Conservation (phyloP, 2,329 filamentous ascomycete genomes). For the Aspergillus floridensis region DNA sequence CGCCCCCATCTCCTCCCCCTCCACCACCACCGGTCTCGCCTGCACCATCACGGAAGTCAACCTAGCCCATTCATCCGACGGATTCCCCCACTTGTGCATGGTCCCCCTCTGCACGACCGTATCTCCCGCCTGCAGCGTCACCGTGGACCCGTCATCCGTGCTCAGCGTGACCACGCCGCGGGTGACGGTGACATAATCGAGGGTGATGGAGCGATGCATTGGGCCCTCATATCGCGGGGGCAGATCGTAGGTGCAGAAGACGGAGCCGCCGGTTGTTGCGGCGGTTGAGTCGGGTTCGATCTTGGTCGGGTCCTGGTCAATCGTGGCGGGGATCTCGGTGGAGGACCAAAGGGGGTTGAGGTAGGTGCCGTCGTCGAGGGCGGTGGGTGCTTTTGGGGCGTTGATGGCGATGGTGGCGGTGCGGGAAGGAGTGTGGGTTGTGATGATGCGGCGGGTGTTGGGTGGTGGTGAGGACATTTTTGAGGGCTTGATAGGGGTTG, state of each 20-base stretch:
- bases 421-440: not conserved
- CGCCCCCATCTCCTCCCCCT: not conserved
- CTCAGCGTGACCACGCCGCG: not conserved
- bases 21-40: not conserved
- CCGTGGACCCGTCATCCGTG: conserved; percentile 1
- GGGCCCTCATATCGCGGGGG: not conserved
- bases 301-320: not conserved
- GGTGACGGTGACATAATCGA: conserved; percentile 4
- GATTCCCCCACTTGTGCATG: conserved; percentile 10
- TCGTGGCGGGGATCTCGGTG: not conserved
- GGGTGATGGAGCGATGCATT: conserved; percentile 5
- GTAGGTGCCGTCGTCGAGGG: not conserved
- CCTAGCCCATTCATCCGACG: conserved; percentile 1
- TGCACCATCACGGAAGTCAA: not conserved
- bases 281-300: not conserved
- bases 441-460: not conserved
- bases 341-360: not conserved
- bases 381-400: not conserved
- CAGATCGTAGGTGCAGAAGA: not conserved
- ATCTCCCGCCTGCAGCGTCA: not conserved
- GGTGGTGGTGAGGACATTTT: no score
- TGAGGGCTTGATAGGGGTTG: no score
- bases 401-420: not conserved
- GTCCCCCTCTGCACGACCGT: conserved; percentile 6
- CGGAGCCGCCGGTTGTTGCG: not conserved